These are phyloP conservation scores for Nakataea oryzae DNA, from an alignment of 2,329 filamentous ascomycete species.

Conservation along the genomic window DNA sequence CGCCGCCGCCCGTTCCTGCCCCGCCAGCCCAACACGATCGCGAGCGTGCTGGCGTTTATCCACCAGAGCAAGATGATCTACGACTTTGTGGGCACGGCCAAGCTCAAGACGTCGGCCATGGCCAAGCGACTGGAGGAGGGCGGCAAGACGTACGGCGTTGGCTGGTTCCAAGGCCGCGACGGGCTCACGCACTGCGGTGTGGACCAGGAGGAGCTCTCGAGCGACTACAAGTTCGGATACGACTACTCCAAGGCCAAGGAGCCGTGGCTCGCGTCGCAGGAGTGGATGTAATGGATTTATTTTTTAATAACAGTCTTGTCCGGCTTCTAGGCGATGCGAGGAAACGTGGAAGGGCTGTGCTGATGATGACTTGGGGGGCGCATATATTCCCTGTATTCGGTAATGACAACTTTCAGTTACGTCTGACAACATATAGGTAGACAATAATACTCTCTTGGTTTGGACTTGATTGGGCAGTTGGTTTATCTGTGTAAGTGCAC, in stretches of 20 bases:
- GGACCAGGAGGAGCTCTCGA: conserved; percentile 63
- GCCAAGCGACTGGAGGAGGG: conserved; percentile 43
- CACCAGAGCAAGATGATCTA: conserved; percentile 74
- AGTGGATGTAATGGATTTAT: conserved; percentile 21
- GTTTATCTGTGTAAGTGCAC: background rate
- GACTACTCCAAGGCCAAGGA: conserved; percentile 36
- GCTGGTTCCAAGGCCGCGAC: conserved; percentile 68
- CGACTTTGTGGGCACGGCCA: conserved; percentile 61
- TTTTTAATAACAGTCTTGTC: background rate
- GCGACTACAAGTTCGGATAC: conserved; percentile 52
- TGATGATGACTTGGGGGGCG: conserved; percentile 1
- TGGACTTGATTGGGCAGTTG: background rate
- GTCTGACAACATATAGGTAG: background rate
- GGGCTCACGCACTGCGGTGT: conserved; percentile 66
- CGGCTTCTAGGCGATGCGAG: background rate
- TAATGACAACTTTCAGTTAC: background rate
- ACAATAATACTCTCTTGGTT: background rate
- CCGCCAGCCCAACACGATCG: conserved; percentile 69
- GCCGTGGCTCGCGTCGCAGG: conserved; percentile 34
- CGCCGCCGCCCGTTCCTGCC: conserved; percentile 64
- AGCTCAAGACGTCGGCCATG: conserved; percentile 51
- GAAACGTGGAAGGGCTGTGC: background rate
- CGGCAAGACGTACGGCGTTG: conserved; percentile 63
- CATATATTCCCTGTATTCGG: background rate
- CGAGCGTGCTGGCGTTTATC: conserved; percentile 65